A percentile compares a stretch with the other conserved stretches of the same genome.
Conservation (phyloP, 2,329 filamentous ascomycete species). For the Metarhizium humberi region DNA sequence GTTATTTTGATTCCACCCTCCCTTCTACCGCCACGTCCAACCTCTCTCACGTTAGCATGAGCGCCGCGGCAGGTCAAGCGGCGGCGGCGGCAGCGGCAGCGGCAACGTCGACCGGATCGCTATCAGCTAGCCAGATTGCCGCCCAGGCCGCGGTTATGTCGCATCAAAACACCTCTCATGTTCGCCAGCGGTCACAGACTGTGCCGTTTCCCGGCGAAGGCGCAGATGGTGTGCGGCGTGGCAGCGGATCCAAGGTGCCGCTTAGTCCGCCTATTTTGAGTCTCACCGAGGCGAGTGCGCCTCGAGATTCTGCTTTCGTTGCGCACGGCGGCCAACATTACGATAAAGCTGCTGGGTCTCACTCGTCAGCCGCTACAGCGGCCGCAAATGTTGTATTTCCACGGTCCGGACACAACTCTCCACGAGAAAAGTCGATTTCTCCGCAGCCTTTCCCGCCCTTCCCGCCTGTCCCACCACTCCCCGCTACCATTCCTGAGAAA, state of each 20-base stretch:
- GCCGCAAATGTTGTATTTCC: conserved; percentile 67
- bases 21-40: conserved; percentile 52
- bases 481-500: conserved; percentile 43
- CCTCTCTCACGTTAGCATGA: conserved; percentile 39
- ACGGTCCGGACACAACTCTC: conserved; percentile 47
- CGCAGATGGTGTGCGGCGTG: conserved; percentile 34
- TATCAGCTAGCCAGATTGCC: conserved; percentile 67
- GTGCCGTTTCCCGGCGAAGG: conserved; percentile 47
- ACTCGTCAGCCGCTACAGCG: conserved; percentile 53
- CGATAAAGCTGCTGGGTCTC: conserved; percentile 45
- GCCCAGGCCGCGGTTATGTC: conserved; percentile 69
- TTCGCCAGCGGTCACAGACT: conserved; percentile 64
- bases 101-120: conserved; percentile 11
- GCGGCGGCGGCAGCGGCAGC: conserved; percentile 23
- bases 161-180: conserved; percentile 41
- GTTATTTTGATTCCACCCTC: conserved; percentile 66
- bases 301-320: conserved; percentile 46
- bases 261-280: conserved; percentile 54
- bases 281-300: conserved; percentile 55
- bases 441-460: conserved; percentile 24
- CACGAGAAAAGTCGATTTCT: conserved; percentile 27
- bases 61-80: conserved; percentile 27
- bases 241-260: conserved; percentile 37
- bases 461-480: conserved; percentile 28
- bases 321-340: conserved; percentile 46